These are phyloP conservation scores for Ceratobasidium sp. DNA, from an alignment of 1,284 basidiomycete species.

Conservation along the genomic window DNA sequence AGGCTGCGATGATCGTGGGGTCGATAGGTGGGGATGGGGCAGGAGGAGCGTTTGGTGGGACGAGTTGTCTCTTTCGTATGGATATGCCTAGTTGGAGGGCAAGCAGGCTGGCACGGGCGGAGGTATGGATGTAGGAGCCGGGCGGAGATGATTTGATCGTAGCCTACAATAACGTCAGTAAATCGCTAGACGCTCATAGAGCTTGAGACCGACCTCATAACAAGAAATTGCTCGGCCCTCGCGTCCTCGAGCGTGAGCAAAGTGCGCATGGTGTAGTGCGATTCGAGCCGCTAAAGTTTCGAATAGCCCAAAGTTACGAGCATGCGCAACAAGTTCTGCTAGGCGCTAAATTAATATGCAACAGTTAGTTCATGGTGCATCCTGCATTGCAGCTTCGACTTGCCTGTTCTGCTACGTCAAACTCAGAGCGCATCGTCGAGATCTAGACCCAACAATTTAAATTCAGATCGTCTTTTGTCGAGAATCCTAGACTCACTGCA, in stretches of 20 bases:
- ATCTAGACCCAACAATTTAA: constrained; percentile 36
- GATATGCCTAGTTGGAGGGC: constrained; percentile 50
- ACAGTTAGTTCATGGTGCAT: not conserved
- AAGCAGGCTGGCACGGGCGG: constrained; percentile 17
- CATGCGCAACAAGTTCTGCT: constrained; percentile 70
- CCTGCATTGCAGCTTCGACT: not conserved
- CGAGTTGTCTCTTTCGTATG: constrained; percentile 48
- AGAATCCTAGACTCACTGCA: constrained; percentile 44
- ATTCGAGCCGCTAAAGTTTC: constrained; percentile 71
- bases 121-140: constrained; percentile 34
- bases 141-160: constrained; percentile 9
- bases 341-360: constrained; percentile 67
- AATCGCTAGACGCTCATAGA: constrained; percentile 65
- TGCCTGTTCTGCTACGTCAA: constrained; percentile 69
- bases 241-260: constrained; percentile 72
- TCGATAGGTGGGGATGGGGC: not conserved
- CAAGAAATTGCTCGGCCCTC: constrained; percentile 68
- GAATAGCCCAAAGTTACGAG: constrained; percentile 71
- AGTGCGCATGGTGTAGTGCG: constrained; percentile 73
- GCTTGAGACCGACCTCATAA: constrained; percentile 59
- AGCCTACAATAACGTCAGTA: constrained; percentile 66
- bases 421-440: constrained; percentile 62
- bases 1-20: constrained; percentile 44
- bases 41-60: constrained; percentile 48
- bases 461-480: too few relatives aligned